Percentiles rank a stretch among this genome's conserved stretches.
Evolutionary conservation across 1,284 basidiomycete species (phyloP).

Genomic region (Boletellus deceptivus): DNA sequence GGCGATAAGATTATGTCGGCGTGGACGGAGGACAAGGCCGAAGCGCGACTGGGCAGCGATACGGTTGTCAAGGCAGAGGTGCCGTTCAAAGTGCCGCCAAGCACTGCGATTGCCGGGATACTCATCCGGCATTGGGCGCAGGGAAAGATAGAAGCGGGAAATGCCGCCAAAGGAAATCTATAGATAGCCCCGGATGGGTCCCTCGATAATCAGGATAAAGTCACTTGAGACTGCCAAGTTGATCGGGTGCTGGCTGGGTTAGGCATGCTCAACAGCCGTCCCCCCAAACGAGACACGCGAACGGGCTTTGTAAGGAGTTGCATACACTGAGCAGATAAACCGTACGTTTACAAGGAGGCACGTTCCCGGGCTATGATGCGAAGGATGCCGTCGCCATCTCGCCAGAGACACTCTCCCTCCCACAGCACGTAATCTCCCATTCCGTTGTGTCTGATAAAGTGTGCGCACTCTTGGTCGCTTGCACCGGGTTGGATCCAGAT

Average conservation of each 20-base stretch:
- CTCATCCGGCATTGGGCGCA: conserved; percentile 68
- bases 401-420: conserved; percentile 34
- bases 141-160: conserved; percentile 36
- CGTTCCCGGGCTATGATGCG: conserved; percentile 18
- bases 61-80: conserved; percentile 34
- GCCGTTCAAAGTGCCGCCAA: conserved; percentile 65
- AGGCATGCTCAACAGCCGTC: too few relatives aligned
- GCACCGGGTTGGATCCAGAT: conserved; percentile 89
- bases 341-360: conserved; percentile 16
- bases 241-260: too few relatives aligned
- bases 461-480: conserved; percentile 54
- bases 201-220: too few relatives aligned
- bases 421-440: conserved; percentile 30
- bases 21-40: conserved; percentile 21
- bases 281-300: too few relatives aligned
- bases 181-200: conserved; percentile 1
- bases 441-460: conserved; percentile 43
- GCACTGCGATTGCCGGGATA: conserved; percentile 69
- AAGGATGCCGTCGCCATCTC: conserved; percentile 30
- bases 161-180: conserved; percentile 26
- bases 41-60: conserved; percentile 9
- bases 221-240: too few relatives aligned
- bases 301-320: background rate
- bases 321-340: background rate
- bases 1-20: conserved; percentile 20